phyloP scores from a whole-genome alignment of 805 yeast species.

The Sporopachydermia lactativora region DNA sequence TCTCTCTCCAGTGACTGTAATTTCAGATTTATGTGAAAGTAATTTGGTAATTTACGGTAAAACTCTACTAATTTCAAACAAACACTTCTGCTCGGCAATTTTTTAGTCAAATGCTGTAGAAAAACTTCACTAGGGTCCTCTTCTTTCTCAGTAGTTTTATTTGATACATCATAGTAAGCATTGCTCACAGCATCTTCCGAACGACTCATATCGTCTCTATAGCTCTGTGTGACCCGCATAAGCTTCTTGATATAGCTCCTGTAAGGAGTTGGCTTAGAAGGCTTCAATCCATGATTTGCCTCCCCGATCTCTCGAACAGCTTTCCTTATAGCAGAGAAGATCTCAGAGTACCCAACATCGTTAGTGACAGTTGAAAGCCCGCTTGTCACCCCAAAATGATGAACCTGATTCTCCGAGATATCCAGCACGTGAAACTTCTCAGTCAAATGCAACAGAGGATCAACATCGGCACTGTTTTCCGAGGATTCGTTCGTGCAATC shows the following conservation, averaged over 20 bases:
- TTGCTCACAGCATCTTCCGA: background rate
- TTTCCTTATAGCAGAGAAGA: background rate
- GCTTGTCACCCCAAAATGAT: constrained; percentile 1
- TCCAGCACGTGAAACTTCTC: constrained; percentile 1
- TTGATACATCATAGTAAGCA: no score
- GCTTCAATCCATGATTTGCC: no score
- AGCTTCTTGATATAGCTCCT: no score
- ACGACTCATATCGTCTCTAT: background rate
- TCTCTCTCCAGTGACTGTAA: background rate
- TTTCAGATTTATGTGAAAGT: background rate
- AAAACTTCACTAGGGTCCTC: background rate
- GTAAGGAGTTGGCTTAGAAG: no score
- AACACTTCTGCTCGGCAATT: background rate
- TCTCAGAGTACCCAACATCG: background rate
- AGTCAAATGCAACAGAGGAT: background rate
- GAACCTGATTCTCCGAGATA: background rate
- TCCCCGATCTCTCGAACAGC: background rate
- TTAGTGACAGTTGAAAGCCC: background rate
- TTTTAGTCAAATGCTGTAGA: background rate
- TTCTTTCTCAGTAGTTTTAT: no score
- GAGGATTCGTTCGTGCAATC: no score
- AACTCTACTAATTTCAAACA: background rate
- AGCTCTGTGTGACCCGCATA: background rate
- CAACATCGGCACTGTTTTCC: background rate
- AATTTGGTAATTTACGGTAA: background rate